phyloP scores from a whole-genome alignment of 305 asterid genomes.

The Andrographis paniculata region DNA sequence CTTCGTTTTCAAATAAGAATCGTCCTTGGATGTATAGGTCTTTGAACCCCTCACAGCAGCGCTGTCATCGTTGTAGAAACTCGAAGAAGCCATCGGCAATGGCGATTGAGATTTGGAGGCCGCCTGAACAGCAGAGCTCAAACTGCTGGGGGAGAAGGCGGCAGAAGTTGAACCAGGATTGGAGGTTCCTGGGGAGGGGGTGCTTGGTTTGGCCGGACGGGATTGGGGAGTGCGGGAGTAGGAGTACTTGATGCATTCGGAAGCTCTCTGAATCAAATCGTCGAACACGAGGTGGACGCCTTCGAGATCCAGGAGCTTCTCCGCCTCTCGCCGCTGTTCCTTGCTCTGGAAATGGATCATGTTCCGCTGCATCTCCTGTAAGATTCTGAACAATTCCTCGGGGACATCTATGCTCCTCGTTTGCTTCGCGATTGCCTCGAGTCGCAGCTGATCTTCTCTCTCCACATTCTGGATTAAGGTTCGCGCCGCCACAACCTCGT shows the following conservation, averaged over 20 bases:
- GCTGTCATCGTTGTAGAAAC: constrained; percentile 43
- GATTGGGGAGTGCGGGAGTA: constrained; percentile 24
- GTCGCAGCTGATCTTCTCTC: constrained; percentile 60
- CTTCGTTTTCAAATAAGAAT: constrained; percentile 50
- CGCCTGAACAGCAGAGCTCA: constrained; percentile 30
- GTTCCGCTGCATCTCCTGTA: constrained; percentile 66
- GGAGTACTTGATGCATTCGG: constrained; percentile 51
- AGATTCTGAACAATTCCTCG: constrained; percentile 53
- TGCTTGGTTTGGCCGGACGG: constrained; percentile 25
- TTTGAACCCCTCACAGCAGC: constrained; percentile 35
- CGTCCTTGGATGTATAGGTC: constrained; percentile 51
- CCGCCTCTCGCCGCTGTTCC: constrained; percentile 67
- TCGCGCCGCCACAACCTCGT: constrained; percentile 73
- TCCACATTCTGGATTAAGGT: constrained; percentile 53
- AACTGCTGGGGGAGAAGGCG: constrained; percentile 27
- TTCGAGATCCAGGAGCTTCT: constrained; percentile 71
- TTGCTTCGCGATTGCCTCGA: constrained; percentile 62
- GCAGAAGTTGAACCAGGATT: constrained; percentile 25
- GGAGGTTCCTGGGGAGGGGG: constrained; percentile 27
- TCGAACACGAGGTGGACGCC: constrained; percentile 50
- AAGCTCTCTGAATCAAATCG: constrained; percentile 84
- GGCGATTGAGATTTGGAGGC: constrained; percentile 15
- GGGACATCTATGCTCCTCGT: constrained; percentile 62
- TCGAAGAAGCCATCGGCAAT: constrained; percentile 25
- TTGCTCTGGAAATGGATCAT: constrained; percentile 54